Conservation (phyloP, 371 early-diverging fungal species). For the Apophysomyces variabilis region DNA sequence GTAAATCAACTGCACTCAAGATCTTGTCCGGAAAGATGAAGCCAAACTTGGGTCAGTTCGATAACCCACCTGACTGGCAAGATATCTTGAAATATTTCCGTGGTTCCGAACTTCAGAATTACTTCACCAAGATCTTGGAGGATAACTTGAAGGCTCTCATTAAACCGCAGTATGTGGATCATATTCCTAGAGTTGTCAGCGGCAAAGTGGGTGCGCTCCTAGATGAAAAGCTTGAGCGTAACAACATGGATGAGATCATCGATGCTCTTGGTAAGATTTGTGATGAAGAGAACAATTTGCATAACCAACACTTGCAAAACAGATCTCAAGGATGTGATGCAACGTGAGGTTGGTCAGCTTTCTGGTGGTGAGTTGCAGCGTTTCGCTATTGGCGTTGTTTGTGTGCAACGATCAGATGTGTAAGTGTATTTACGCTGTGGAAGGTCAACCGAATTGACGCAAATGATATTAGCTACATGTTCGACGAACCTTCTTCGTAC, state of each 20-base stretch:
- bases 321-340: constrained; percentile 88
- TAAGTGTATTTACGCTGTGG: constrained; percentile 34
- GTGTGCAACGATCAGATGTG: constrained; percentile 92
- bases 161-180: constrained; percentile 99
- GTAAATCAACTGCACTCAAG: constrained; percentile 97
- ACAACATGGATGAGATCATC: constrained; percentile 79
- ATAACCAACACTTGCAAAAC: constrained; percentile 3
- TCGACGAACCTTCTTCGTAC: constrained; percentile 99
- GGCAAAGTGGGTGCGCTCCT: constrained; percentile 86
- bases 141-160: constrained; percentile 94
- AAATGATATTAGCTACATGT: constrained; percentile 83
- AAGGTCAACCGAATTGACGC: neutral
- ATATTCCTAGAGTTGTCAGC: constrained; percentile 88
- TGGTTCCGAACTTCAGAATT: constrained; percentile 99
- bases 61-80: constrained; percentile 95
- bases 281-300: neutral
- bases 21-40: constrained; percentile 97
- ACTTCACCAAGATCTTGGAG: constrained; percentile 98
- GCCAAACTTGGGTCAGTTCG: constrained; percentile 97
- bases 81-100: constrained; percentile 97
- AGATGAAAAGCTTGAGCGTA: constrained; percentile 73
- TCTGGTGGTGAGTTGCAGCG: constrained; percentile 99
- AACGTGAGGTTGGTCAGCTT: constrained; percentile 89
- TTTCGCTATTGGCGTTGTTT: constrained; percentile 95
- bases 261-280: constrained; percentile 65